These are phyloP conservation scores for Mycosphaerella sp. DNA, from an alignment of 2,329 filamentous ascomycete genomes.

Conservation along the genomic window DNA sequence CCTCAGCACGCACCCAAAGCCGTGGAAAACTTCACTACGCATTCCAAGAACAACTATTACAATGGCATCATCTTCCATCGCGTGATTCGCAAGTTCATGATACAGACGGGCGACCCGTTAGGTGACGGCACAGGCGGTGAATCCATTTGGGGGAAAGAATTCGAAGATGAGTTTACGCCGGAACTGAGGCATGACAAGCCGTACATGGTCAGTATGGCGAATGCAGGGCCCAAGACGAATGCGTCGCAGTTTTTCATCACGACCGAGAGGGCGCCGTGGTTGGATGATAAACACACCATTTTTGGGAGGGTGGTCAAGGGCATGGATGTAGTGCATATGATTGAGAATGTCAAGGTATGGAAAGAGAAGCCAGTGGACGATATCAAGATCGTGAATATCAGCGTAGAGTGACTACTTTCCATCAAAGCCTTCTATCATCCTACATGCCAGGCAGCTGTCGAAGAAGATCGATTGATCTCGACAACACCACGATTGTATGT, in stretches of 20 bases:
- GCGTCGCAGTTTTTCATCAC: constrained; percentile 98
- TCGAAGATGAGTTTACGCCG: constrained; percentile 82
- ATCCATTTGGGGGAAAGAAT: constrained; percentile 87
- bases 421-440: too few species aligned
- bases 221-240: constrained; percentile 91
- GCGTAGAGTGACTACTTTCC: background rate
- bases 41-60: constrained; percentile 85
- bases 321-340: constrained; percentile 89
- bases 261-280: constrained; percentile 92
- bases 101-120: constrained; percentile 77
- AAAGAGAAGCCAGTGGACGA: constrained; percentile 95
- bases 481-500: background rate
- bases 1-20: constrained; percentile 88
- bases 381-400: constrained; percentile 91
- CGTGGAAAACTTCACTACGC: constrained; percentile 95
- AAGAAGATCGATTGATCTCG: background rate
- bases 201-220: constrained; percentile 96
- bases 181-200: constrained; percentile 88
- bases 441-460: background rate
- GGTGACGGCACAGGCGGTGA: constrained; percentile 87
- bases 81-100: constrained; percentile 98
- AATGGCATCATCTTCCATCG: constrained; percentile 97
- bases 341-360: constrained; percentile 81
- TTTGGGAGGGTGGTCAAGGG: constrained; percentile 88
- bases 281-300: constrained; percentile 93